A percentile compares a stretch with the other conserved stretches of the same genome.
Evolutionary conservation across 495 filamentous ascomycete species (phyloP).

Genomic region (Hypoxylon perforatum): DNA sequence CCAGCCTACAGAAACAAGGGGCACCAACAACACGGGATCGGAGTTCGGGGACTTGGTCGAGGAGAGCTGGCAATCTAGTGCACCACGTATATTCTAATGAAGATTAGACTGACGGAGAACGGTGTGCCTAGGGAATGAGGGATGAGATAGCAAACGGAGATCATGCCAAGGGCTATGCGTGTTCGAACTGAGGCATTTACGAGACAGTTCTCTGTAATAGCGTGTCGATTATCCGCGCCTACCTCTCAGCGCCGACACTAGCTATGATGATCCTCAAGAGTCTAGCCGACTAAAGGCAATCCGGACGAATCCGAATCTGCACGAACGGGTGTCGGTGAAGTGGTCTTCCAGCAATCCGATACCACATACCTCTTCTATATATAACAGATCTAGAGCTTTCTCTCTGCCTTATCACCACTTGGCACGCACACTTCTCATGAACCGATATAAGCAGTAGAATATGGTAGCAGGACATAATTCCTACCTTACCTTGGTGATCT

Average conservation of each 20-base stretch:
- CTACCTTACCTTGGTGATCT: constrained; percentile 1
- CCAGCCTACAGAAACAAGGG: not conserved
- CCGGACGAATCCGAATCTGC: not conserved
- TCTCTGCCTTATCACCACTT: not conserved
- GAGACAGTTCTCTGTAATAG: not conserved
- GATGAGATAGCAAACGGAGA: no score
- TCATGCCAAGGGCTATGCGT: no score
- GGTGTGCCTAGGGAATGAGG: no score
- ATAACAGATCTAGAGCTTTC: not conserved
- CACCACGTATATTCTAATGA: constrained; percentile 8
- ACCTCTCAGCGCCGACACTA: not conserved
- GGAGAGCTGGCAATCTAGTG: constrained; percentile 15
- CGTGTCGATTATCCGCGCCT: not conserved
- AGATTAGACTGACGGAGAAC: not conserved
- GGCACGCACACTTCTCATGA: not conserved
- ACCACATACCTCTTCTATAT: not conserved
- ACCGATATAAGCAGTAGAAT: not conserved
- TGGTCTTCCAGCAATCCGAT: not conserved
- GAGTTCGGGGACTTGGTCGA: constrained; percentile 2
- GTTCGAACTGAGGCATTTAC: no score
- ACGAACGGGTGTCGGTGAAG: not conserved
- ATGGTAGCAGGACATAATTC: not conserved
- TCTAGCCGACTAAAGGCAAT: not conserved
- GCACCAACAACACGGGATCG: not conserved
- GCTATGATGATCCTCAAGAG: not conserved